Conservation (phyloP, 352 stramenopile genomes). For the Pythium coloratum region DNA sequence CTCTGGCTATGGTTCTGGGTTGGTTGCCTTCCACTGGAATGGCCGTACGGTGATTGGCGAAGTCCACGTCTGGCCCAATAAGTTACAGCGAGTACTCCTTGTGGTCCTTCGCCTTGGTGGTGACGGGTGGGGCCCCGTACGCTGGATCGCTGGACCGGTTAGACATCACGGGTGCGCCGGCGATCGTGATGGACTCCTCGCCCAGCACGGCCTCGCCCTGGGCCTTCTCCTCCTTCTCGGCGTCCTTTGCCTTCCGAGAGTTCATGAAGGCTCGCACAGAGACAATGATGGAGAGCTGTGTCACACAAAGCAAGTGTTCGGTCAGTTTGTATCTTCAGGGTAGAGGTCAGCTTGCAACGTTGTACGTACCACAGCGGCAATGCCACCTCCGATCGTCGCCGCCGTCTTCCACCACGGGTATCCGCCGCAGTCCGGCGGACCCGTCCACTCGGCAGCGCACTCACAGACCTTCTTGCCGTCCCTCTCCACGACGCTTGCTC, state of each 20-base stretch:
- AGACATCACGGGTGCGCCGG: not conserved
- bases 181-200: conserved; percentile 24
- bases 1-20: no score
- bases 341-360: not conserved
- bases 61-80: not conserved
- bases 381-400: conserved; percentile 37
- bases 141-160: not conserved
- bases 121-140: not conserved
- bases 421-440: conserved; percentile 36
- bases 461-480: conserved; percentile 38
- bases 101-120: not conserved
- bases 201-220: conserved; percentile 13
- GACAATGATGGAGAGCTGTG: conserved; percentile 37
- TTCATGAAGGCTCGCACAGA: conserved; percentile 35
- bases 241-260: conserved; percentile 24
- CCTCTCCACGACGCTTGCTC: conserved; percentile 26
- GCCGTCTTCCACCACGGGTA: conserved; percentile 53
- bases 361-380: conserved; percentile 39
- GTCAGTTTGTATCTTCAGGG: not conserved
- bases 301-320: conserved; percentile 6
- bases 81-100: conserved; percentile 12
- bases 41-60: not conserved
- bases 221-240: not conserved
- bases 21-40: no score
- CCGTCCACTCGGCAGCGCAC: conserved; percentile 45